Conservation (phyloP, 495 filamentous ascomycete genomes). For the Hypoxylon subgilvum region DNA sequence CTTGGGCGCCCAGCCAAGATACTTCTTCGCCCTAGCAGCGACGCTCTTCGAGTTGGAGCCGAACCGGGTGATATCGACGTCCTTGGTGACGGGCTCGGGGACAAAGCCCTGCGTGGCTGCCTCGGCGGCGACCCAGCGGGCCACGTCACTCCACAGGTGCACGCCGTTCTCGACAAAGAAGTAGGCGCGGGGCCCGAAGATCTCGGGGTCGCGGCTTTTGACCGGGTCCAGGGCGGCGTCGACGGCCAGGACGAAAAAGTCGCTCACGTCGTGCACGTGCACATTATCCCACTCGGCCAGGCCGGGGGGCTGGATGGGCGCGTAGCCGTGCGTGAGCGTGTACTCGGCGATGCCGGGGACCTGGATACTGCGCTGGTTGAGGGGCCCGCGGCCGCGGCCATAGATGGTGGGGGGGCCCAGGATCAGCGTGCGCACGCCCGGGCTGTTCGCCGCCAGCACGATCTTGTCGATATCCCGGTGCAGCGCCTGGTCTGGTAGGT, state of each 20-base stretch:
- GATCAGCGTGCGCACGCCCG: slow-evolving; percentile 69
- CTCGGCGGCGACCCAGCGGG: slow-evolving; percentile 63
- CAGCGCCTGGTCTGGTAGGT: slow-evolving; percentile 47
- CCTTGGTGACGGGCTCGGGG: slow-evolving; percentile 58
- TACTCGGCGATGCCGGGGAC: slow-evolving; percentile 62
- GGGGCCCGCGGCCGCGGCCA: slow-evolving; percentile 71
- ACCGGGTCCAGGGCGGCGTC: slow-evolving; percentile 62
- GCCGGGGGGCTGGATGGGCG: slow-evolving; percentile 67
- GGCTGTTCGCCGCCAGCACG: slow-evolving; percentile 46
- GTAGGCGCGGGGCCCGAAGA: slow-evolving; percentile 77
- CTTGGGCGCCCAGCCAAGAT: slow-evolving; percentile 66
- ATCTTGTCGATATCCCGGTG: slow-evolving; percentile 58
- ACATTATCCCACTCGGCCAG: slow-evolving; percentile 75
- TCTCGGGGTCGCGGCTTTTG: slow-evolving; percentile 54
- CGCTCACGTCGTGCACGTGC: slow-evolving; percentile 73
- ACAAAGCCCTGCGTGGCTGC: slow-evolving; percentile 70
- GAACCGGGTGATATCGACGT: slow-evolving; percentile 43
- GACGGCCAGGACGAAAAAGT: slow-evolving; percentile 67
- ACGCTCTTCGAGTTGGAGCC: slow-evolving; percentile 65
- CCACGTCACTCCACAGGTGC: slow-evolving; percentile 72
- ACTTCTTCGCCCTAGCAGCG: slow-evolving; percentile 61
- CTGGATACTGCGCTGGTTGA: slow-evolving; percentile 71
- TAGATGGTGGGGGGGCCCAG: slow-evolving; percentile 83
- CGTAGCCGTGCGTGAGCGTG: slow-evolving; percentile 67
- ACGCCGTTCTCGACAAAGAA: slow-evolving; percentile 75